Base-by-base conservation (phyloP, 1,284 basidiomycete genomes). In the Trametes versicolor region DNA sequence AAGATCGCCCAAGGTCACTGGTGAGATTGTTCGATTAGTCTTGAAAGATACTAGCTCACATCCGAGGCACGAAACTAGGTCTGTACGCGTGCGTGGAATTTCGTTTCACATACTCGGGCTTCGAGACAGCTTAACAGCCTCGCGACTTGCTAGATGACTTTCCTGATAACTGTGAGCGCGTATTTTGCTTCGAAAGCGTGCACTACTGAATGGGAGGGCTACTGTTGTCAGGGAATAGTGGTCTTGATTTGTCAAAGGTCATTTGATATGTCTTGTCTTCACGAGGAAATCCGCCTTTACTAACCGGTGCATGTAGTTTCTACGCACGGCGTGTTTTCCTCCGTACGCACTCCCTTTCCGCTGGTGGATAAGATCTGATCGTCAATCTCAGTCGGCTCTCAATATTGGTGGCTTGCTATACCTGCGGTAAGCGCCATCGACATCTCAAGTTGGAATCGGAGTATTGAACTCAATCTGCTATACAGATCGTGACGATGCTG, bases 391-490 rank as follows among this genome's bases (percentile, higher is more conserved):
- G 57, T 59, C 15, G 57, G 57, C 23, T 37, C 25, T 43, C 58
- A 25, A 25, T 52, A 59, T 13, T 37, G 58, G 29, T 59, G 58
- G 58, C 50, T 59, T 43, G 37, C 39, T 27, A 34, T 59, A 13
- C 58, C 58, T 21, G 58, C 58, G 15, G 58, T 59, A 19, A 8
- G 48, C 51, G 13, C 5, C 23, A 36, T 52, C n/a, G n/a, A 9
- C 23, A 23, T 12, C 45, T 10, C 21, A 12, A 8, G 21, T 25
- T 3, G n/a, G 12, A 7, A 23, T n/a, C n/a, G n/a, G 8, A 4
- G 4, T 34, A 17, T 23, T 17, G 7, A 12, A 32, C 49, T 13
- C 6, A 15, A 32, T 32, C 4, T 32, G 21, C 4, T 5, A 32
- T 23, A 13, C 49, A 59, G 58, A 13, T 52, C 0, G 34, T 45